Conservation (phyloP, 306 rosid genomes). For the Begonia masoniana region DNA sequence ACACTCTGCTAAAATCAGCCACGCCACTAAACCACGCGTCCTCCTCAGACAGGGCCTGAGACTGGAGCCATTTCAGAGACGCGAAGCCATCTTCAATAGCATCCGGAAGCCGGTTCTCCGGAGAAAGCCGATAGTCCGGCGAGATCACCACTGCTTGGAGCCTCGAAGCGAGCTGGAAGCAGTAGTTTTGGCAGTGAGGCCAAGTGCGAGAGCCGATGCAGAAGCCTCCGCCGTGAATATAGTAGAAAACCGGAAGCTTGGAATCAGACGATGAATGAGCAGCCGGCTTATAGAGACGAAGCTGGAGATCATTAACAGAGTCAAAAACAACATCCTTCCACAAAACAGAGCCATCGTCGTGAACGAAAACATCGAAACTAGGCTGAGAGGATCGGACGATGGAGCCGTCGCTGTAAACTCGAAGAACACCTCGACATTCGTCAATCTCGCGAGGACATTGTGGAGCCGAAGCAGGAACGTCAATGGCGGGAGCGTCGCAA, state of each 20-base stretch:
- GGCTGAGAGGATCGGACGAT: constrained; percentile 40
- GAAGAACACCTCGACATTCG: constrained; percentile 74
- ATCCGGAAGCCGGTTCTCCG: constrained; percentile 59
- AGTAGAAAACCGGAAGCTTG: constrained; percentile 52
- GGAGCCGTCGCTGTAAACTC: constrained; percentile 67
- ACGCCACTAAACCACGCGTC: constrained; percentile 55
- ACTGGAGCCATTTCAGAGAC: constrained; percentile 63
- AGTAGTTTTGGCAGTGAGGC: constrained; percentile 81
- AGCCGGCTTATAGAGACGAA: constrained; percentile 67
- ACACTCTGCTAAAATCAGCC: constrained; percentile 52
- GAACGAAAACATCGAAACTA: constrained; percentile 33
- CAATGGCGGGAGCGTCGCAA: too few relatives aligned
- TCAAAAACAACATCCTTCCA: constrained; percentile 72
- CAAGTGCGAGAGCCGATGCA: constrained; percentile 89
- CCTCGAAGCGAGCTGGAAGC: constrained; percentile 37
- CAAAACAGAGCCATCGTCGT: constrained; percentile 44
- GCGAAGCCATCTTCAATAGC: constrained; percentile 55
- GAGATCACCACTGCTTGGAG: constrained; percentile 44
- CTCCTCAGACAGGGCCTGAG: constrained; percentile 27
- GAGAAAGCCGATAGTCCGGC: constrained; percentile 73
- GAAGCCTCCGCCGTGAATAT: constrained; percentile 89
- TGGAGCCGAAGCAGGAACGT: constrained; percentile 1
- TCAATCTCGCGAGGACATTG: constrained; percentile 24
- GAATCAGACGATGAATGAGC: constrained; percentile 6
- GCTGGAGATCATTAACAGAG: constrained; percentile 31